These are phyloP conservation scores for Lipomyces yamadae DNA, from an alignment of 805 yeast species.

Conservation along the genomic window DNA sequence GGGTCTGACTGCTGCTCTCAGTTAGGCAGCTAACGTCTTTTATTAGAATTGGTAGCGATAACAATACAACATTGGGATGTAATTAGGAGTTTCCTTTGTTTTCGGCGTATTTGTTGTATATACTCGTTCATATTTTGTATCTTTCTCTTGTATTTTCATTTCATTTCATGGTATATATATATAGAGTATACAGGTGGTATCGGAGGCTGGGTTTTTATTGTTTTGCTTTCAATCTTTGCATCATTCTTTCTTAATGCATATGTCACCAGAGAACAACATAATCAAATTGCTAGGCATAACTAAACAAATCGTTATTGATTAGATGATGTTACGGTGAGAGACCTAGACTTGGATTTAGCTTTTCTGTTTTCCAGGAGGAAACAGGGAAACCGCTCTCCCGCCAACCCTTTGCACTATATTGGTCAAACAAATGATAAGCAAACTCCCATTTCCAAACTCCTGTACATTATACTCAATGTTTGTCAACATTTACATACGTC, in stretches of 20 bases:
- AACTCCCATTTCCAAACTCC: neutral
- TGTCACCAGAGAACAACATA: neutral
- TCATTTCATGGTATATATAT: neutral
- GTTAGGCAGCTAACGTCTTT: neutral
- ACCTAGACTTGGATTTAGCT: no score
- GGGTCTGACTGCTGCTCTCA: conserved; percentile 26
- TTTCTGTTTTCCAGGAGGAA: no score
- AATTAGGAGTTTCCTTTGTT: neutral
- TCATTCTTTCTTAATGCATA: neutral
- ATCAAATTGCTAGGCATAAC: neutral
- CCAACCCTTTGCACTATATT: no score
- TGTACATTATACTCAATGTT: neutral
- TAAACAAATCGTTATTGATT: neutral
- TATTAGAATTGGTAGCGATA: neutral
- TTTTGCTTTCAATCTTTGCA: neutral
- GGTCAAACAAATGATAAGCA: no score
- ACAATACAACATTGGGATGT: neutral
- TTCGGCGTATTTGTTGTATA: neutral
- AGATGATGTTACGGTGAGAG: no score
- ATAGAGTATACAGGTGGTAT: neutral
- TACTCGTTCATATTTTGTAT: neutral
- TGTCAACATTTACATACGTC: neutral
- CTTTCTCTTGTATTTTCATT: neutral
- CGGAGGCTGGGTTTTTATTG: neutral
- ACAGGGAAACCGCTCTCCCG: no score